Conservation (phyloP, 2,329 filamentous ascomycete genomes). For the Hypoxylon sp. region DNA sequence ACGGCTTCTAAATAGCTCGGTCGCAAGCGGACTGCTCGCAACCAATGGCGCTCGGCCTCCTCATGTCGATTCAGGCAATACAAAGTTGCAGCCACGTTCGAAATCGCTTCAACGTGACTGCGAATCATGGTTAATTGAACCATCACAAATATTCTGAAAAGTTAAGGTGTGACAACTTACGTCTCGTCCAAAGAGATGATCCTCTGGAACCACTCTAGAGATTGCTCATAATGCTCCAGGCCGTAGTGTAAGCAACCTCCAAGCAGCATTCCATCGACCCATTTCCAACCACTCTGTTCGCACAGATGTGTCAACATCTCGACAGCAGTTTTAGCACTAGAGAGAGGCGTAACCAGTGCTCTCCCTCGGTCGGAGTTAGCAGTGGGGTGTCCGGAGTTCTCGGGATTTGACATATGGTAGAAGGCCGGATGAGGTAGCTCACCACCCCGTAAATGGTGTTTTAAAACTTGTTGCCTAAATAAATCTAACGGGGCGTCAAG, state of each 20-base stretch:
- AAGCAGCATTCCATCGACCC: slow-evolving; percentile 93
- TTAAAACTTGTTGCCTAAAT: slow-evolving; percentile 36
- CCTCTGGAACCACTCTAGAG: slow-evolving; percentile 79
- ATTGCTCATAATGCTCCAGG: slow-evolving; percentile 84
- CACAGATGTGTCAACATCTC: slow-evolving; percentile 81
- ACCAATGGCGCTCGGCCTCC: slow-evolving; percentile 90
- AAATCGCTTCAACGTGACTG: slow-evolving; percentile 92
- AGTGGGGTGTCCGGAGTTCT: slow-evolving; percentile 40
- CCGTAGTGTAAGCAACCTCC: slow-evolving; percentile 94
- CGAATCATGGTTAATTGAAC: slow-evolving; percentile 37
- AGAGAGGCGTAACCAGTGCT: slow-evolving; percentile 57
- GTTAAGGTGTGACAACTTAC: slow-evolving; percentile 56
- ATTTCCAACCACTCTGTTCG: slow-evolving; percentile 84
- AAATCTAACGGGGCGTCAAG: slow-evolving; percentile 29
- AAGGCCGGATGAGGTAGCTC: slow-evolving; percentile 41
- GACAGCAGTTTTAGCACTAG: slow-evolving; percentile 75
- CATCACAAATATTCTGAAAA: not conserved
- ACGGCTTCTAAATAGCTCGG: slow-evolving; percentile 95
- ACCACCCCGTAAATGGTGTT: slow-evolving; percentile 35
- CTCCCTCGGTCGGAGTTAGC: slow-evolving; percentile 43
- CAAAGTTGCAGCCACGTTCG: slow-evolving; percentile 90
- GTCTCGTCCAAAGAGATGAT: slow-evolving; percentile 68
- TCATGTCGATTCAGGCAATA: slow-evolving; percentile 84
- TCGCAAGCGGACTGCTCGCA: slow-evolving; percentile 82
- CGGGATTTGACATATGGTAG: slow-evolving; percentile 47